Base-by-base conservation (phyloP, 805 yeast species). In the Kodamaea fukazawae region DNA sequence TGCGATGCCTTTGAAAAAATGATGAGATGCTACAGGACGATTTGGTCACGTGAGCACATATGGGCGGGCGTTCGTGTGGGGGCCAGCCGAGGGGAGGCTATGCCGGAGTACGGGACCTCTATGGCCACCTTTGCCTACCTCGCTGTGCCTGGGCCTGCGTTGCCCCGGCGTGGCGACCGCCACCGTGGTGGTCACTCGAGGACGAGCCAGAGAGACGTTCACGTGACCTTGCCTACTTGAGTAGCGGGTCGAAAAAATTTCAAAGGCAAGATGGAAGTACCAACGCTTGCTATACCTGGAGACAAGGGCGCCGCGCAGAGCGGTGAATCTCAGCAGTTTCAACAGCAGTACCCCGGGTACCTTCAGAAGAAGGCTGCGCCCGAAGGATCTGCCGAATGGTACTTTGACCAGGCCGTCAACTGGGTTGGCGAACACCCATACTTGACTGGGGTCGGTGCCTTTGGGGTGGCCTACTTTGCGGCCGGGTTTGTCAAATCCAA, bases 371-470 rank as follows among this genome's bases (percentile, higher is more conserved):
- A 63, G 42, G 57, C 54, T 44, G 73, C 73, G 5, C 62, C 66
- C 4, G 72, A 67, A 48, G 72, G 76, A 10, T 60, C 71, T 2
- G 67, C 70, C 2, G 90, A 84, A 51, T 71, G 77, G 57, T 82
- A 81, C 55, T 81, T 85, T 49, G 86, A 85, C 57, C 69, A 72
- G 48, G 69, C 79, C 0, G 49, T 75, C 12, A 71, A 72, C 13
- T 76, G 80, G 61, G 71, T 81, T 76, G 78, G 86, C 5, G 75
- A 79, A 36, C 96, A 89, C 59, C 96, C 96, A 7, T 75, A 81
- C 57, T 50, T 86, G 45, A 72, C 90, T 3, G 82, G 85, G 9
- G 51, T 81, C 8, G 95, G 95, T 11, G 82, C 76, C 0, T 76
- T 83, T 46, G 77, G 82, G 4, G 65, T 78, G 3, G 77, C 78